Evolutionary conservation across 768 basidiomycete genomes (phyloP).

Genomic region (Amyloporia xantha): DNA sequence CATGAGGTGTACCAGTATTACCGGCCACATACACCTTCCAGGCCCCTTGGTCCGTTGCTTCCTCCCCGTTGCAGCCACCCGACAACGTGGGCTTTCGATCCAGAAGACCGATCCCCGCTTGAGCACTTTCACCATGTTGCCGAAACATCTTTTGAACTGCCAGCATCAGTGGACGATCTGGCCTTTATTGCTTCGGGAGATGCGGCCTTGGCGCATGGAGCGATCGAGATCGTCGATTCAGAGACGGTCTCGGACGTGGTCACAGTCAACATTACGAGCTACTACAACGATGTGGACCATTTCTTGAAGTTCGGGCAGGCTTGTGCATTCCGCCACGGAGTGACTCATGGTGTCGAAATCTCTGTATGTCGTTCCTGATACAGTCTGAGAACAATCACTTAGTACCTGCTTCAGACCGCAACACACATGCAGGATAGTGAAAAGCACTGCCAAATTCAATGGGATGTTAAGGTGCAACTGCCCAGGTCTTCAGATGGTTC

Average conservation of each 20-base stretch:
- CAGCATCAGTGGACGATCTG: slow-evolving; percentile 4
- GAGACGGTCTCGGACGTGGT: slow-evolving; percentile 10
- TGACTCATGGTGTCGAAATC: slow-evolving; percentile 23
- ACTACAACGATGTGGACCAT: slow-evolving; percentile 9
- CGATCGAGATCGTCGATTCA: slow-evolving; percentile 10
- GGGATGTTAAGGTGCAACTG: slow-evolving; percentile 25
- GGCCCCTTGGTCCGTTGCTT: too few species aligned
- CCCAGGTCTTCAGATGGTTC: slow-evolving; percentile 15
- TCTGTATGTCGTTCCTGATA: too few species aligned
- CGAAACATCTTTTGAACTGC: slow-evolving; percentile 10
- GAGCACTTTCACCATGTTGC: slow-evolving; percentile 3
- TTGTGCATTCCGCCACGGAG: slow-evolving; percentile 16
- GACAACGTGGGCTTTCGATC: slow-evolving; percentile 7
- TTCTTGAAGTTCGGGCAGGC: slow-evolving; percentile 12
- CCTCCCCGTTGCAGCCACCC: background rate
- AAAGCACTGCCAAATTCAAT: slow-evolving; percentile 4
- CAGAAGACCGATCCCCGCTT: background rate
- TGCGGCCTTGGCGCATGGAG: slow-evolving; percentile 6
- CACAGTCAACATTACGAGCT: slow-evolving; percentile 15
- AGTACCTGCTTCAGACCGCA: slow-evolving; percentile 12
- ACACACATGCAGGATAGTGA: background rate
- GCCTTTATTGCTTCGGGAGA: background rate
- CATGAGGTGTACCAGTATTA: too few species aligned
- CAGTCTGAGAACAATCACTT: background rate
- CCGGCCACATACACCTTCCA: too few species aligned